These are phyloP conservation scores for Liriodendron chinense DNA, from an alignment of 164 flowering plant genomes.

Conservation along the genomic window DNA sequence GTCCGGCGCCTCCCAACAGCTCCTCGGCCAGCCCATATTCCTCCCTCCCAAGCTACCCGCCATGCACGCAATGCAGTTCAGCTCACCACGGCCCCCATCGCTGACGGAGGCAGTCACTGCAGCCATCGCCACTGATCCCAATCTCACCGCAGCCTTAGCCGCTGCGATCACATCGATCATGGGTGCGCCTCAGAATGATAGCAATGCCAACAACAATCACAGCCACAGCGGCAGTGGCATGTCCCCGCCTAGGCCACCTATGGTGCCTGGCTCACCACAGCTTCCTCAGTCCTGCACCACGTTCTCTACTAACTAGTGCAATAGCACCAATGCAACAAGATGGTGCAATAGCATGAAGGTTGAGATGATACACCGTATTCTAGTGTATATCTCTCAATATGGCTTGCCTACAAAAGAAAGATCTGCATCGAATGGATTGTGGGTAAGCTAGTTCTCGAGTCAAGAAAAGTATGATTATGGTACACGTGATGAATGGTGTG, in stretches of 20 bases:
- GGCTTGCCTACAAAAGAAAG: not conserved
- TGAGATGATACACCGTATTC: not conserved
- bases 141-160: slow-evolving; percentile 50
- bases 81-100: slow-evolving; percentile 18
- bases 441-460: not conserved
- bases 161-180: slow-evolving; percentile 40
- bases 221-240: not conserved
- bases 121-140: slow-evolving; percentile 51
- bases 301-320: slow-evolving; percentile 31
- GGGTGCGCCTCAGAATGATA: slow-evolving; percentile 19
- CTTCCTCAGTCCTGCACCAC: slow-evolving; percentile 56
- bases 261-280: slow-evolving; percentile 34
- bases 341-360: not conserved
- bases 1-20: slow-evolving; percentile 12
- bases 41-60: slow-evolving; percentile 11
- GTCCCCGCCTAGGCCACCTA: not conserved
- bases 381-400: not conserved
- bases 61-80: slow-evolving; percentile 12
- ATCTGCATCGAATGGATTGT: not conserved
- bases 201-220: not conserved
- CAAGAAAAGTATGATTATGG: too few relatives aligned
- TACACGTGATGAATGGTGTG: too few relatives aligned
- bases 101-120: slow-evolving; percentile 42
- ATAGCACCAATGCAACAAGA: not conserved
- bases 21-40: slow-evolving; percentile 24